Conservation (phyloP, 202 grass and related monocot genomes). For the Bolboschoenoplectus hybrid region DNA sequence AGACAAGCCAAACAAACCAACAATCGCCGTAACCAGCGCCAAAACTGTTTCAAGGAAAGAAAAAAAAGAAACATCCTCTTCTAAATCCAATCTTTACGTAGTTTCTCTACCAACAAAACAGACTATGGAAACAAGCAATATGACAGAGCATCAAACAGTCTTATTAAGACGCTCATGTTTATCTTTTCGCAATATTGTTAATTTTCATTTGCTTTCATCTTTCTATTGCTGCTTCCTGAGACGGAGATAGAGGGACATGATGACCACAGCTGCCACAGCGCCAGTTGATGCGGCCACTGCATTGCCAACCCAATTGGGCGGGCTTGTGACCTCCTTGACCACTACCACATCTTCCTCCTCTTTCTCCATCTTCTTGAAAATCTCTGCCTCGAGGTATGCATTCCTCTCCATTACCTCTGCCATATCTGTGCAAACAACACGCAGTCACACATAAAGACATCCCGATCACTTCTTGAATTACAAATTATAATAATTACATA, state of each 20-base stretch:
- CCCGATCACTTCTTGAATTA: neutral
- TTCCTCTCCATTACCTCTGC: conserved; percentile 38
- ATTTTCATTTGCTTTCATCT: conserved; percentile 1
- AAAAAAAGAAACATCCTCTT: neutral
- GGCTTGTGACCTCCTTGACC: conserved; percentile 35
- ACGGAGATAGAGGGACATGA: conserved; percentile 33
- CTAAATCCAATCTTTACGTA: conserved; percentile 10
- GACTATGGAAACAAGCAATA: neutral
- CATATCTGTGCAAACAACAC: conserved; percentile 27
- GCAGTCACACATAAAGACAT: neutral
- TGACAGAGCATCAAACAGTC: neutral
- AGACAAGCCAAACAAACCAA: neutral
- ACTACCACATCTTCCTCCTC: conserved; percentile 36
- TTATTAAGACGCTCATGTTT: conserved; percentile 7
- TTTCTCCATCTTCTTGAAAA: neutral
- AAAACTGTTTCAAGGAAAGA: conserved; percentile 8
- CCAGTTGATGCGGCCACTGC: conserved; percentile 10
- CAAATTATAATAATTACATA: neutral
- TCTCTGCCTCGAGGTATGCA: conserved; percentile 8
- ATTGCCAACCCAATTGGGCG: conserved; percentile 33
- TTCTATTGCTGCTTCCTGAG: conserved; percentile 37
- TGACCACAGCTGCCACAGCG: neutral
- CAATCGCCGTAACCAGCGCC: neutral
- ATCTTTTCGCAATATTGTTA: neutral
- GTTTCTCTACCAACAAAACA: neutral